Base-by-base conservation (phyloP, 2,329 filamentous ascomycete genomes). In the Aspergillus novofumigatus region DNA sequence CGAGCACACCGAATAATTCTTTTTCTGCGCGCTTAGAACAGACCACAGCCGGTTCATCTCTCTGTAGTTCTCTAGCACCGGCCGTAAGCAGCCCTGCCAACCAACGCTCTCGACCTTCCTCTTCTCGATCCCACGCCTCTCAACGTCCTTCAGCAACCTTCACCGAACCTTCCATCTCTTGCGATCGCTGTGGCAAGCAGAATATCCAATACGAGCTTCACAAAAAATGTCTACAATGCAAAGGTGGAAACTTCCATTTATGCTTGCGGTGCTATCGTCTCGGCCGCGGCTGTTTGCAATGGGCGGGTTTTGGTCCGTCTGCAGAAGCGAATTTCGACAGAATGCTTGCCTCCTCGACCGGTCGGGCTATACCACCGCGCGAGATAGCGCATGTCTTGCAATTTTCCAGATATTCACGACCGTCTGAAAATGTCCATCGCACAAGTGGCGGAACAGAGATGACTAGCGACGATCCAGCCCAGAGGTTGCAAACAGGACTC, bases 191-290 rank as follows among this genome's bases (percentile, higher is more conserved):
- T 70, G 76, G 80, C 21, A 88, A 83, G 61, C 67, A 79, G 5
- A 83, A 92, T 59, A 92, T 97, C 41, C 88, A 96, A 69, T 91
- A 96, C 65, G 86, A 91, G 8, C 77, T 96, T 2, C 91, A 97
- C 72, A 96, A 93, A 74, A 89, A 89, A 69, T 97, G 93, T 72
- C 72, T 76, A 2, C 79, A 80, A 51, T 97, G 93, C 72, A 79
- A 83, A 17, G 76, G 81, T 5, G 91, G 90, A 0, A 78, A 84
- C 49, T 96, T 88, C 80, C 88, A 92, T 69, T 78, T 97, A 10
- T 97, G 93, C 68, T 75, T 89, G 1, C 81, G 81, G 61, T 97
- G 93, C 76, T 97, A 95, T 71, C 86, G 91, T 28, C 71, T 78
- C 11, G 87, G 88, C 8, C 84, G 84, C 67, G 92, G 92, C 10